Conservation (phyloP, 331 rosid genomes). For the Malus hybrid region DNA sequence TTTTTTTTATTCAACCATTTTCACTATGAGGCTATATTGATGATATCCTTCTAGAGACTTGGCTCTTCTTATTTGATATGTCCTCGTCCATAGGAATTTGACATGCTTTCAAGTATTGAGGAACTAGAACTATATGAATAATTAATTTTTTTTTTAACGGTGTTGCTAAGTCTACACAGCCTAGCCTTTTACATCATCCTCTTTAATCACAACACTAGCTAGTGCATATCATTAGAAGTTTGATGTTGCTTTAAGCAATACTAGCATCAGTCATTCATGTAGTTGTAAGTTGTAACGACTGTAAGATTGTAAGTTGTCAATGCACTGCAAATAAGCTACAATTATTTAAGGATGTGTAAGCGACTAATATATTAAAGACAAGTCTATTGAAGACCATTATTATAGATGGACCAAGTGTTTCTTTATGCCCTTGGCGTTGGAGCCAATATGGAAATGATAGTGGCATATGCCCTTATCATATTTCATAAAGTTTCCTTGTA, state of each 20-base stretch:
- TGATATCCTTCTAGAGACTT: background rate
- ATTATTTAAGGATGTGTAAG: no score
- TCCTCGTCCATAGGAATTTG: no score
- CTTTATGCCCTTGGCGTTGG: background rate
- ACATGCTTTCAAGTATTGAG: no score
- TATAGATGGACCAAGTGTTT: background rate
- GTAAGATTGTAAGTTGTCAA: accelerated
- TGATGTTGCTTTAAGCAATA: no score
- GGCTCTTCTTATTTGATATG: no score
- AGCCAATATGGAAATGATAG: background rate
- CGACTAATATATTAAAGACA: no score
- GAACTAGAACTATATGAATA: no score
- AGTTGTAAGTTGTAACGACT: no score
- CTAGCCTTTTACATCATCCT: background rate
- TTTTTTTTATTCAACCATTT: background rate
- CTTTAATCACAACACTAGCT: background rate
- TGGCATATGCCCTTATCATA: background rate
- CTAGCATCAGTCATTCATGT: no score
- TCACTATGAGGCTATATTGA: background rate
- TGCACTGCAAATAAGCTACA: accelerated
- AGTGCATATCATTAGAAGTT: no score
- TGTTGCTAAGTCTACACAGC: no score
- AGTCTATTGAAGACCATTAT: background rate
- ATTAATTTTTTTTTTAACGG: no score
- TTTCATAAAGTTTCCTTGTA: background rate